Evolutionary conservation across 2,329 filamentous ascomycete species (phyloP), one percentile per base, ranked within the genome.

Genomic region (Rosellinia necatrix): DNA sequence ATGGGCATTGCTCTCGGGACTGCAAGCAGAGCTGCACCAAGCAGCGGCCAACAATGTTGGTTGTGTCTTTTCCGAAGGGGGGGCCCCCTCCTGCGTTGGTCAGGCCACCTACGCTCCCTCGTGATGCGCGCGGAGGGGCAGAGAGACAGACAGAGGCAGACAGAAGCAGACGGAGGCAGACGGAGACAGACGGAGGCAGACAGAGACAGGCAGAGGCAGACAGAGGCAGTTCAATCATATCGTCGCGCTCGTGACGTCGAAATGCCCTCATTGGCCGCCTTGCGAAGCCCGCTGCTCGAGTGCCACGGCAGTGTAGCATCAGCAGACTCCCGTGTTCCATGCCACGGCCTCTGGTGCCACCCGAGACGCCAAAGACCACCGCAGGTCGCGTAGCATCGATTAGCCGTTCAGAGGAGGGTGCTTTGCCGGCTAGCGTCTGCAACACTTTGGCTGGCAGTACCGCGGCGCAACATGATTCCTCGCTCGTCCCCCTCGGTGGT

Each of bases 281-380:
- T 61, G 58, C 51, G 56, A 59, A 24, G 34, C 43, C 48, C 41
- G 48, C 58, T 34, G n/a, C 44, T 52, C 44, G 30, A 35, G 51
- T 61, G n/a, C 42, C 37, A 59, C 55, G 38, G 21, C 55, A 61
- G 55, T 40, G 56, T 53, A 30, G 56, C 35, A 58, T 38, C 52
- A 40, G 30, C 55, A 42, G 24, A 48, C 56, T 58, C 19, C 40
- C 48, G 52, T 35, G 22, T 51, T 47, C 42, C 55, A 47, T 53
- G 43, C 32, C 44, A 59, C 55, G 17, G 51, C 51, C 48, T 40
- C 25, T 44, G 22, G 58, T 61, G 48, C 35, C 37, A 61, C 58
- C 40, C 52, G 58, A 61, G 50, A 56, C 52, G 48, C 51, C 48
- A 61, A 61, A 61, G 58, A 61, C 58, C 58, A 61, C 38, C 54